phyloP scores from a whole-genome alignment of 495 filamentous ascomycete species.

The Trichocladium antarcticum region DNA sequence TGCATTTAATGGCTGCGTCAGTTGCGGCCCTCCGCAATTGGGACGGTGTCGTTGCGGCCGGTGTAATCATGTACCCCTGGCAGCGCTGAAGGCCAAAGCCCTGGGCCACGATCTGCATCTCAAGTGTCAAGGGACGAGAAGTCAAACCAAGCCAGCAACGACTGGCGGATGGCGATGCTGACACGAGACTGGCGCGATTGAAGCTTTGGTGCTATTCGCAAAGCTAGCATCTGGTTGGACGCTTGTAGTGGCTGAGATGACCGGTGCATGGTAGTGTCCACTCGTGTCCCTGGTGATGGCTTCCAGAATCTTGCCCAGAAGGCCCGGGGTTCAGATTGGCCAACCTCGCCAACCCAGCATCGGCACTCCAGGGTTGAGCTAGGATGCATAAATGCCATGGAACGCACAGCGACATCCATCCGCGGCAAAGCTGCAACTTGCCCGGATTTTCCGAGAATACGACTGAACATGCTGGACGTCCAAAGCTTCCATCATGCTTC shows the following conservation, averaged over 20 bases:
- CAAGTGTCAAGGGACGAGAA: too few relatives aligned
- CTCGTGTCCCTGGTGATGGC: constrained; percentile 5
- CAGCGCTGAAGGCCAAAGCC: neutral
- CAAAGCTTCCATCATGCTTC: constrained; percentile 13
- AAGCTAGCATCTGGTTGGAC: neutral
- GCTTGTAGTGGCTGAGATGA: constrained; percentile 4
- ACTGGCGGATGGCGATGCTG: neutral
- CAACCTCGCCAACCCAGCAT: too few relatives aligned
- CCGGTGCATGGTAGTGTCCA: neutral
- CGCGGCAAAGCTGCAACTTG: too few relatives aligned
- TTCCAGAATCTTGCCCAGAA: constrained; percentile 24
- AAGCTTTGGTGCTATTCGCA: neutral
- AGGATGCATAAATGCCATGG: too few relatives aligned
- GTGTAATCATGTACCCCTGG: constrained; percentile 1
- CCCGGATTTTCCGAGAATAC: too few relatives aligned
- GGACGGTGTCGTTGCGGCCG: neutral
- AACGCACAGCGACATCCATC: too few relatives aligned
- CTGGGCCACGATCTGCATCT: neutral
- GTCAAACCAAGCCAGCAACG: too few relatives aligned
- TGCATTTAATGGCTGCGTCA: constrained; percentile 8
- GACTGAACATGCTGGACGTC: too few relatives aligned
- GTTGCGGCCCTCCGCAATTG: constrained; percentile 12
- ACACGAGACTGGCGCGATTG: neutral
- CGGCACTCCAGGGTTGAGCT: too few relatives aligned
- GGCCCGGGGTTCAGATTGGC: too few relatives aligned